These are phyloP conservation scores for Aspergillus sp. DNA, from an alignment of 2,329 filamentous ascomycete genomes.

Conservation along the genomic window DNA sequence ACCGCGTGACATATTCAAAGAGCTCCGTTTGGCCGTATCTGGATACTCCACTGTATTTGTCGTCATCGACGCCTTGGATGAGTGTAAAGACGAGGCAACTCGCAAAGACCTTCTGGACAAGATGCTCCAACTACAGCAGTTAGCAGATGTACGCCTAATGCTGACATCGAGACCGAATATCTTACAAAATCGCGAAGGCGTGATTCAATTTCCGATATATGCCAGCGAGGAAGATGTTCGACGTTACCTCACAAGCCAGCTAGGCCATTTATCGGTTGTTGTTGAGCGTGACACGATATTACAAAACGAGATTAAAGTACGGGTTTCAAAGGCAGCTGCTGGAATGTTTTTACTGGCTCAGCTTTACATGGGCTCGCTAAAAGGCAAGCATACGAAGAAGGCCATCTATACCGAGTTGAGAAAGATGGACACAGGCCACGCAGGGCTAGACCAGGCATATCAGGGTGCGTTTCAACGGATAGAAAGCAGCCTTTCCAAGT, in stretches of 20 bases:
- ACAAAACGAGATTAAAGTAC: background rate
- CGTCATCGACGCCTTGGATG: slow-evolving; percentile 2
- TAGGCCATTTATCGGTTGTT: background rate
- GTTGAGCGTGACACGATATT: background rate
- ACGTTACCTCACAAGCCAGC: background rate
- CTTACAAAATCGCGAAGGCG: background rate
- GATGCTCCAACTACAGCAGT: background rate
- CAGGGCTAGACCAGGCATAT: background rate
- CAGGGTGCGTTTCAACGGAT: background rate
- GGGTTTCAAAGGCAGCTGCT: background rate
- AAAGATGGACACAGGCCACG: background rate
- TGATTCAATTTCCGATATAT: background rate
- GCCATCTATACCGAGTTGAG: background rate
- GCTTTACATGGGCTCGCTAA: background rate
- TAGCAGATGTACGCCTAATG: background rate
- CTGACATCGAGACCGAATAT: background rate
- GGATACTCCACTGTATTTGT: background rate
- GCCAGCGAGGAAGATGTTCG: background rate
- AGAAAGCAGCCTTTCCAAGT: background rate
- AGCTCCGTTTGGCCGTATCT: background rate
- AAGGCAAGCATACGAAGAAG: background rate
- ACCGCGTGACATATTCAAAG: background rate
- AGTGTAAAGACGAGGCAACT: background rate
- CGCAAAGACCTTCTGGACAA: slow-evolving; percentile 3
- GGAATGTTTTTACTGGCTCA: background rate